These are phyloP conservation scores for Tolypocladium nubicola DNA, from an alignment of 2,329 filamentous ascomycete genomes.

Conservation along the genomic window DNA sequence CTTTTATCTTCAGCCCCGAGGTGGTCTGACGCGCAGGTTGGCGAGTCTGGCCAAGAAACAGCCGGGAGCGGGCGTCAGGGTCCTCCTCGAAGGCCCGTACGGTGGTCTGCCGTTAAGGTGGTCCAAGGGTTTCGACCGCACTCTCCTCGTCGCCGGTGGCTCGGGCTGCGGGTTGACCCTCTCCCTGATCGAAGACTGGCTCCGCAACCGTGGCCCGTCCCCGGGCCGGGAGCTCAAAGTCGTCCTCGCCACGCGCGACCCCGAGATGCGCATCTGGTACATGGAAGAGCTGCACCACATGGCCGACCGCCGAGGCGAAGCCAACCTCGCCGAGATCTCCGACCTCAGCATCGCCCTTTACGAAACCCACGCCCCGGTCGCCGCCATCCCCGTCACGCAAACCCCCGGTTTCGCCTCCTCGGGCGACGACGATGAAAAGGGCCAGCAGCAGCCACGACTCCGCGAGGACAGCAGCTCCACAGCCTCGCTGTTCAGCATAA, in stretches of 20 bases:
- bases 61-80: constrained; percentile 25
- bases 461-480: neutral
- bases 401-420: neutral
- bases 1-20: constrained; percentile 40
- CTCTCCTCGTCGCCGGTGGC: constrained; percentile 42
- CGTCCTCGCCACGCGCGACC: constrained; percentile 18
- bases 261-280: constrained; percentile 16
- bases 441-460: neutral
- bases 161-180: constrained; percentile 44
- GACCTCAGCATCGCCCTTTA: constrained; percentile 4
- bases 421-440: neutral
- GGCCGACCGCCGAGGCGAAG: constrained; percentile 1
- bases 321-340: neutral
- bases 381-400: neutral
- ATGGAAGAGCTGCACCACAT: constrained; percentile 8
- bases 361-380: neutral
- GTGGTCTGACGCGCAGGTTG: constrained; percentile 38
- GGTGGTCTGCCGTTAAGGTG: constrained; percentile 34
- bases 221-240: constrained; percentile 5
- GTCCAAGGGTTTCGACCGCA: constrained; percentile 26
- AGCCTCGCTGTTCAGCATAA: constrained; percentile 2
- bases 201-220: constrained; percentile 7
- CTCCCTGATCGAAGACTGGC: constrained; percentile 30
- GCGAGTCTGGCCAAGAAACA: constrained; percentile 23
- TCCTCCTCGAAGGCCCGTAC: constrained; percentile 49